A percentile compares a stretch with the other conserved stretches of the same genome.
These are phyloP conservation scores for Margaritispora aquatica DNA, from an alignment of 495 filamentous ascomycete genomes.

Conservation along the genomic window DNA sequence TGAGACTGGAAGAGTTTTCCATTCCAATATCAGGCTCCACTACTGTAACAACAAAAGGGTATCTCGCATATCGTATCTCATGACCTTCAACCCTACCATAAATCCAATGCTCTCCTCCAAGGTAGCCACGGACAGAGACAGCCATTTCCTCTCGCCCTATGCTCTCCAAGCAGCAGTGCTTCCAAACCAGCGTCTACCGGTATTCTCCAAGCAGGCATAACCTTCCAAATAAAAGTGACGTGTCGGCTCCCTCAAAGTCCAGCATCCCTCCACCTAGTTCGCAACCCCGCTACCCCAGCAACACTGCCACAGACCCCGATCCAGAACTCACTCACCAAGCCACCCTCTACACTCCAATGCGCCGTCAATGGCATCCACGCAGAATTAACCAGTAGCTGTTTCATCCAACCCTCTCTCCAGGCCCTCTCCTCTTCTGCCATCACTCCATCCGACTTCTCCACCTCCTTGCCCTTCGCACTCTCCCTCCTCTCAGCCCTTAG, in stretches of 20 bases:
- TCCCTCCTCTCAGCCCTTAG: conserved; percentile 25
- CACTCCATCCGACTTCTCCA: conserved; percentile 3
- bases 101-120: too few species aligned
- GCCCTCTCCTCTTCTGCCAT: conserved; percentile 28
- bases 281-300: conserved; percentile 60
- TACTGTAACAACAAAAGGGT: not conserved
- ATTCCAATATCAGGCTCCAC: too few species aligned
- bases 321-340: conserved; percentile 49
- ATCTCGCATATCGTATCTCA: not conserved
- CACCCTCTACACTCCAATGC: conserved; percentile 77
- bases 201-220: too few species aligned
- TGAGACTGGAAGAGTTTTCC: too few species aligned
- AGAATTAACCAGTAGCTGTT: conserved; percentile 39
- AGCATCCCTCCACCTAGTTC: conserved; percentile 52
- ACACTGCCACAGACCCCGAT: conserved; percentile 62
- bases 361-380: conserved; percentile 56
- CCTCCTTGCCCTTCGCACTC: not conserved
- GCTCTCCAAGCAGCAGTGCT: too few species aligned
- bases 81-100: not conserved
- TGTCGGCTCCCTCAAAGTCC: not conserved
- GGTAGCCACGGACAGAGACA: too few species aligned
- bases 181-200: too few species aligned
- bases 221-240: too few species aligned
- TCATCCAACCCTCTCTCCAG: conserved; percentile 38
- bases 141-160: too few species aligned